phyloP scores from a whole-genome alignment of 2,329 filamentous ascomycete species.

The Hymenoscyphus fructigenus region DNA sequence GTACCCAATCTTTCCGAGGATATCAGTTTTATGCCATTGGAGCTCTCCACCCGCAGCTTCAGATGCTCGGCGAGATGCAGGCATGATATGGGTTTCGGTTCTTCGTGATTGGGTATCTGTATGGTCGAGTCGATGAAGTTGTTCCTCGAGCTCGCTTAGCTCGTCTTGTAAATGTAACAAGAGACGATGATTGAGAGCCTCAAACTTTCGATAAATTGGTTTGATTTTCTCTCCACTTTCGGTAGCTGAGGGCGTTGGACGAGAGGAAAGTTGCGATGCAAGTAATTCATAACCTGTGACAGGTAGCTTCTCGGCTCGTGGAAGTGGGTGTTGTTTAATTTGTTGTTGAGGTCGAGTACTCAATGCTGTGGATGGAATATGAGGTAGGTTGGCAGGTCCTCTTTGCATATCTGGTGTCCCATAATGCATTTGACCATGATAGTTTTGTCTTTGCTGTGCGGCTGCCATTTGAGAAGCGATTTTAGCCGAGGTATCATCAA shows the following conservation, averaged over 20 bases:
- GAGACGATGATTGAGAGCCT: conserved; percentile 76
- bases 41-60: conserved; percentile 54
- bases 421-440: conserved; percentile 28
- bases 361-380: conserved; percentile 40
- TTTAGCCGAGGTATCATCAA: conserved; percentile 31
- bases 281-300: conserved; percentile 63
- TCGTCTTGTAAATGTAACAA: conserved; percentile 85
- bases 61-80: conserved; percentile 58
- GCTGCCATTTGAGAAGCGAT: conserved; percentile 34
- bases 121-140: conserved; percentile 67
- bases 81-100: conserved; percentile 42
- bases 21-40: conserved; percentile 58
- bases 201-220: conserved; percentile 82
- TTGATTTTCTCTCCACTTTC: conserved; percentile 28
- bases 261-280: conserved; percentile 51
- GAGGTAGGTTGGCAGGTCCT: conserved; percentile 36
- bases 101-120: conserved; percentile 48
- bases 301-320: conserved; percentile 44
- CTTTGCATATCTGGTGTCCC: conserved; percentile 42
- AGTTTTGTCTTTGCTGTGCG: conserved; percentile 33
- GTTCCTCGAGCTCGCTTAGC: conserved; percentile 75
- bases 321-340: conserved; percentile 28
- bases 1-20: conserved; percentile 61
- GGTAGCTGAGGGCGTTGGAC: conserved; percentile 24
- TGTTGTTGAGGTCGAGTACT: conserved; percentile 39